Evolutionary conservation across 768 basidiomycete species (phyloP), one percentile per base, ranked within the genome.

Genomic region (Suillus clintonianus): DNA sequence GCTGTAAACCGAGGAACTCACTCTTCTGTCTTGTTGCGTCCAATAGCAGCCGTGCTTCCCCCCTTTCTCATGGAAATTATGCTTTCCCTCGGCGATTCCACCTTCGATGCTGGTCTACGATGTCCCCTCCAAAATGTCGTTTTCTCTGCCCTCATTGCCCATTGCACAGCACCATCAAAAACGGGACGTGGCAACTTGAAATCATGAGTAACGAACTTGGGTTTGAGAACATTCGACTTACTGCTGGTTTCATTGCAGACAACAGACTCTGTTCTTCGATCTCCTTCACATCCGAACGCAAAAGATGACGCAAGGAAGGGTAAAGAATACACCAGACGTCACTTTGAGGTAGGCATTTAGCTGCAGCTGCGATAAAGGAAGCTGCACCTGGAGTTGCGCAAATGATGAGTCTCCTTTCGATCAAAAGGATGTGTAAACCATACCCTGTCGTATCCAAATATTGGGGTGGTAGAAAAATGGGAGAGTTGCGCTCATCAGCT

Each of bases 281-380:
- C 8, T 82, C 82, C 2, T 82, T 83, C 24, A 98, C 80, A 68
- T 99, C 97, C 2, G 89, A 92, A 62, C 89, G 90, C 43, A 99
- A 80, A 63, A 95, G 88, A 69, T 95, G 90, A 53, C 92, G 85
- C 47, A 99, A 77, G 0, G 91, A 92, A 0, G 97, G 97, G 68
- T 99, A 99, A 10, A 99, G 76, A 47, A 99, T 97, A 70, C 95
- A 98, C 97, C 97, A 99, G 24, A 94, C 89, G 71, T 99, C 97
- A 60, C 94, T 95, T 3, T 82, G 76, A 0, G 91, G 91, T 7
- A 99, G 83, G 66, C 92, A 89, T 48, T 89, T 87, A 2, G 91
- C 89, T 10, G 94, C 90, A 5, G 94, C 89, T 2, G 93, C 89
- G 50, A 99, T 89, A 73, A 99, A 95, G 0, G 93, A 89, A 14